A percentile compares a stretch with the other conserved stretches of the same genome.
phyloP scores from a whole-genome alignment of 805 yeast genomes.

The Ogataea ramenticola region DNA sequence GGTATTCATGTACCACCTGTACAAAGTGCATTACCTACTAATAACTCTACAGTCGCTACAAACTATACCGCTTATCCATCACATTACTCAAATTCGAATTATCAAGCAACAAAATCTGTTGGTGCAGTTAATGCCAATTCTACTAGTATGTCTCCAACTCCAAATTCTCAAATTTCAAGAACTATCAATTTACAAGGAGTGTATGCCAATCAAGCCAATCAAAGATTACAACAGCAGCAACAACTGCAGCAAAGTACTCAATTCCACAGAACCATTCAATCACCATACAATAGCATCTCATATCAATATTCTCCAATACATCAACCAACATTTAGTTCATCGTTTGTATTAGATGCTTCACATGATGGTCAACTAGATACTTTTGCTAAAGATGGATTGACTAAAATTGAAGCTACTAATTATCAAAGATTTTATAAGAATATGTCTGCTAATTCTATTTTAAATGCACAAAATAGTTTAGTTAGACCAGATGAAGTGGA shows the following conservation, averaged over 20 bases:
- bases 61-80: conserved; percentile 1
- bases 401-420: conserved; percentile 25
- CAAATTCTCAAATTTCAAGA: background rate
- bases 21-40: background rate
- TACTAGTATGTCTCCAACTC: background rate
- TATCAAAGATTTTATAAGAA: conserved; percentile 20
- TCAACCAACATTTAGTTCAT: conserved; percentile 22
- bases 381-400: conserved; percentile 24
- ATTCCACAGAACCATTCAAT: conserved; percentile 23
- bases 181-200: background rate
- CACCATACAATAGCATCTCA: conserved; percentile 23
- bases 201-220: background rate
- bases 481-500: conserved; percentile 13
- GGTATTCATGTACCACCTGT: no score
- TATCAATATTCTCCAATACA: conserved; percentile 25
- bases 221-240: background rate
- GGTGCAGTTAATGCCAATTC: background rate
- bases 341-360: conserved; percentile 30
- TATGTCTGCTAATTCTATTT: conserved; percentile 10
- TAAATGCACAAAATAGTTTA: background rate
- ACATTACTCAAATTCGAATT: background rate
- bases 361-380: conserved; percentile 26
- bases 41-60: background rate
- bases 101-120: background rate
- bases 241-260: conserved; percentile 1